A percentile compares a stretch with the other conserved stretches of the same genome.
Conservation (phyloP, 129 eudicot species). For the Logfia minima region DNA sequence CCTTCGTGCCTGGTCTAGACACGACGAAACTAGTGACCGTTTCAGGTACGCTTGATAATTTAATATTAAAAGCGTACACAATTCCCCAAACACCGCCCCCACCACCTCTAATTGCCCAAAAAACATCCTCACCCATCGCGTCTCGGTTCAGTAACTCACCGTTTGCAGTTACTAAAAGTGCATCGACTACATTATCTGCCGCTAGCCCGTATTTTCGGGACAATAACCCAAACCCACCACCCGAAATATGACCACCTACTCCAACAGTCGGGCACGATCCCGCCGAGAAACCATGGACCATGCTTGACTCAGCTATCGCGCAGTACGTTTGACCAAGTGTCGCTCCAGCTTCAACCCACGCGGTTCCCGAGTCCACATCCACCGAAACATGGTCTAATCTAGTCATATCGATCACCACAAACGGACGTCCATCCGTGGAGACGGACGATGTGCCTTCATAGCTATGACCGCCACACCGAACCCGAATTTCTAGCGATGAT, state of each 20-base stretch:
- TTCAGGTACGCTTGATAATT: slow-evolving; percentile 48
- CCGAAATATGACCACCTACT: slow-evolving; percentile 71
- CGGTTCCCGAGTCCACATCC: slow-evolving; percentile 41
- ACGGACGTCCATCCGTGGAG: slow-evolving; percentile 38
- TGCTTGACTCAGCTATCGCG: slow-evolving; percentile 49
- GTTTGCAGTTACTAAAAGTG: slow-evolving; percentile 49
- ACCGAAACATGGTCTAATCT: slow-evolving; percentile 48
- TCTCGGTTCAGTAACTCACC: slow-evolving; percentile 56
- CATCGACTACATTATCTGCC: slow-evolving; percentile 81
- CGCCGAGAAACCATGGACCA: slow-evolving; percentile 60
- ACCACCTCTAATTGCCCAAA: slow-evolving; percentile 92
- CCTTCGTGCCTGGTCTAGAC: slow-evolving; percentile 44
- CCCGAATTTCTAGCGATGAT: slow-evolving; percentile 46
- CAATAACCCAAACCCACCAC: slow-evolving; percentile 82
- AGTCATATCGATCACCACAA: slow-evolving; percentile 72
- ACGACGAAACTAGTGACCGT: slow-evolving; percentile 56
- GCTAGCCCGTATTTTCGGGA: slow-evolving; percentile 73
- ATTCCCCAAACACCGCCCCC: slow-evolving; percentile 80
- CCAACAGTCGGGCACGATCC: slow-evolving; percentile 90
- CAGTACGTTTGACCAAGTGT: slow-evolving; percentile 67
- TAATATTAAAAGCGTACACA: slow-evolving; percentile 68
- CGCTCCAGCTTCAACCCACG: slow-evolving; percentile 92
- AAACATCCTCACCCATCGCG: slow-evolving; percentile 85
- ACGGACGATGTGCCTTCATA: slow-evolving; percentile 69
- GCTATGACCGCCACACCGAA: slow-evolving; percentile 81